Evolutionary conservation across 441 rosid species (phyloP), one percentile per base, ranked within the genome.

Genomic region (Pelargonium australe): DNA sequence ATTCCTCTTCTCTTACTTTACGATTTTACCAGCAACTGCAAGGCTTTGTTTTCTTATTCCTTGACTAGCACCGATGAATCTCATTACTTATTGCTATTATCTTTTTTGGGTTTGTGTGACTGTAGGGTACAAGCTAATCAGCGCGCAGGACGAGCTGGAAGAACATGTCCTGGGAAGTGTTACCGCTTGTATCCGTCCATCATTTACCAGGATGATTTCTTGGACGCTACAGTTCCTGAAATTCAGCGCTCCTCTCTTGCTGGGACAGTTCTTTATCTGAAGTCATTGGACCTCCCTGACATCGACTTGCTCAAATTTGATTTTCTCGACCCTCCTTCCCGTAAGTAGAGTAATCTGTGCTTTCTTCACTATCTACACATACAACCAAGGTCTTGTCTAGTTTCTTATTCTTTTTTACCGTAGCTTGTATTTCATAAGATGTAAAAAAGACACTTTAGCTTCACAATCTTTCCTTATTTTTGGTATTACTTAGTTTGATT

Each of bases 81-180:
- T 19, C 31, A 57, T 17, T 57, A 13, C 23, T 57, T 57, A 57
- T 17, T 17, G 16, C 19, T 19, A 16, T 7, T 17, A 6, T 17
- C 10, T 17, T 57, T 57, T 19, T 2, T 23, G 14, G 63, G 64
- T 68, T 70, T 67, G 34, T 78, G 55, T 62, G 65, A 65, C 76
- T 82, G 75, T 77, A 95, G 98, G 83, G 97, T 95, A 58, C 98
- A 95, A 83, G 99, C 99, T 73, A 91, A 90, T 81, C 99, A 95
- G 78, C 94, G 96, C 62, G 92, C 92, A 23, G 99, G 99, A 76
- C 85, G 99, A 79, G 99, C 99, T 65, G 99, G 99, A 64, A 87
- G 99, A 85, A 92, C 99, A 34, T 85, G 92, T 68, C 93, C 98
- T 67, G 99, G 99, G 67, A 92, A 92, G 85, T 95, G 98, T 80